phyloP scores from a whole-genome alignment of 192 early-diverging fungal species.

The Dissophora globulifera region DNA sequence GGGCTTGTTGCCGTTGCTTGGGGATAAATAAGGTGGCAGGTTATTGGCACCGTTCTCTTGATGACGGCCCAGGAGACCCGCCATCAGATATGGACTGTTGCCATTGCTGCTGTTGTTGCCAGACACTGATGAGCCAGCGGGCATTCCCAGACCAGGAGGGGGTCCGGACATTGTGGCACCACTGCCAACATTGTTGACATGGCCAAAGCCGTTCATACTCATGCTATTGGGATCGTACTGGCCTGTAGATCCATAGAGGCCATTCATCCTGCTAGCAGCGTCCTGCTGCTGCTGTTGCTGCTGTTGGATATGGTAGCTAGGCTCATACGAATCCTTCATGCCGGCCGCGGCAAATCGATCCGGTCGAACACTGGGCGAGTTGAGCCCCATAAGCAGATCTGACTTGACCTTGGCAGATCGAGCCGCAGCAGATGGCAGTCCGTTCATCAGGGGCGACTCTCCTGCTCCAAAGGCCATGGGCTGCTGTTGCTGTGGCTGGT shows the following conservation, averaged over 20 bases:
- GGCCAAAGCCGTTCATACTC: constrained; percentile 18
- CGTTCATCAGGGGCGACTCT: constrained; percentile 23
- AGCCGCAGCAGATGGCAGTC: constrained; percentile 14
- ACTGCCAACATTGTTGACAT: neutral
- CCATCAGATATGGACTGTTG: constrained; percentile 33
- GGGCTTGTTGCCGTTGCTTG: constrained; percentile 7
- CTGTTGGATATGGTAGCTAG: no score
- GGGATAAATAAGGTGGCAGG: constrained; percentile 5
- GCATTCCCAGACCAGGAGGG: constrained; percentile 36
- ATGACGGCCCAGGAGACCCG: constrained; percentile 12
- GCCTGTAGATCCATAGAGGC: constrained; percentile 6
- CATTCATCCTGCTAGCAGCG: constrained; percentile 6
- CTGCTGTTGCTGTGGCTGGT: constrained; percentile 6
- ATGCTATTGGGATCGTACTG: neutral
- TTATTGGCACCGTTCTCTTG: neutral
- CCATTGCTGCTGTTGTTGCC: constrained; percentile 15
- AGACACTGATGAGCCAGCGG: neutral
- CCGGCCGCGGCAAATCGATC: constrained; percentile 21
- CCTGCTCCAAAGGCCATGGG: constrained; percentile 26
- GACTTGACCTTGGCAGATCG: constrained; percentile 52
- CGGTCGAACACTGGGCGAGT: constrained; percentile 26
- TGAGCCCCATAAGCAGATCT: constrained; percentile 48
- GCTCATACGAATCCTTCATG: constrained; percentile 11
- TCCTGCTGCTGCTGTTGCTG: constrained; percentile 5
- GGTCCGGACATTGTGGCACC: constrained; percentile 21